Evolutionary conservation across 1,284 basidiomycete species (phyloP), one percentile per base, ranked within the genome.

Genomic region (Cutaneotrichosporon curvatum): DNA sequence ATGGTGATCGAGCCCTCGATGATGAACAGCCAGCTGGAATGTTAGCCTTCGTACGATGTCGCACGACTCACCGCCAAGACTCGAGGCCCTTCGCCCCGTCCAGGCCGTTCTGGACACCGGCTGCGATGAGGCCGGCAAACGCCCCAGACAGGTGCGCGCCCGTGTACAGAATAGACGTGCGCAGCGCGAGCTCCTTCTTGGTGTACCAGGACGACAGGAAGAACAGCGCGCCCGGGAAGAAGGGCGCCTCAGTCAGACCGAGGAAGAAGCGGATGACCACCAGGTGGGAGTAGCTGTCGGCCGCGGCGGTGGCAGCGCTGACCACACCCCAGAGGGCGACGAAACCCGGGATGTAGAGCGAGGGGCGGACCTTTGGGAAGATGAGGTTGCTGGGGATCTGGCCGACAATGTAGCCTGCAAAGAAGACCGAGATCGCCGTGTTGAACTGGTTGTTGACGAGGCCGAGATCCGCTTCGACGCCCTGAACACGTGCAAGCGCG

Each of bases 371-470:
- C 28, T 46, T 46, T 14, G 48, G 21, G 31, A 38, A 36, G 16
- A 35, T 21, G 23, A 37, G 36, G 32, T 39, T 43, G 30, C 23
- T 22, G n/a, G 40, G 46, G 14, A 42, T 35, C 32, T 34, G 32
- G 47, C 67, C 52, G 21, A 64, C 40, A 22, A 64, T 63, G 56
- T 71, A 71, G 20, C 66, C 63, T 11, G 62, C 62, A 50, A 60
- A 73, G 30, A 73, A 62, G 43, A 72, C 64, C 4, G 60, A 62
- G 23, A 73, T 57, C 23, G 58, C 61, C 1, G 63, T 68, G 39
- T 61, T 57, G 51, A 65, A 65, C 43, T 65, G 52, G 2, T 47
- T 39, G 34, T 60, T 53, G 34, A 30, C 49, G 28, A 71, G 51
- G 23, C 51, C 47, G 30, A 72, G 62, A 40, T 71, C 65, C 30